These are phyloP conservation scores for Xylaria scruposa DNA, from an alignment of 495 filamentous ascomycete genomes.

Conservation along the genomic window DNA sequence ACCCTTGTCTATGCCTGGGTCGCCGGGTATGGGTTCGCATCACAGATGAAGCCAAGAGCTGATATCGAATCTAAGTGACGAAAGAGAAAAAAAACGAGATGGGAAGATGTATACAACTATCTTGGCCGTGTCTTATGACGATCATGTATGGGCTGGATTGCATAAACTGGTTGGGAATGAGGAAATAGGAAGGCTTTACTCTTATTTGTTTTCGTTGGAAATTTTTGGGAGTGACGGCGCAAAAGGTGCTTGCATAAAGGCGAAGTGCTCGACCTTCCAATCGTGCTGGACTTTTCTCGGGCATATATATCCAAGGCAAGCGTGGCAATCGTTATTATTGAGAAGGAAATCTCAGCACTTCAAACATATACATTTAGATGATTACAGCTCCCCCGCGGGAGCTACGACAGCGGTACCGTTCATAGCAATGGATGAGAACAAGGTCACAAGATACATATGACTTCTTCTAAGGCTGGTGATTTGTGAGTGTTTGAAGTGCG, in stretches of 20 bases:
- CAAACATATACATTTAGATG: slow-evolving; percentile 26
- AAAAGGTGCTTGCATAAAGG: slow-evolving; percentile 34
- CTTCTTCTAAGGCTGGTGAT: neutral
- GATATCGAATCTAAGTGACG: slow-evolving; percentile 6
- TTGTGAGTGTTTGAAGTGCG: neutral
- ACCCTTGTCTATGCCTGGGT: slow-evolving; percentile 71
- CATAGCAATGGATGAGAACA: slow-evolving; percentile 14
- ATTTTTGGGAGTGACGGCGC: slow-evolving; percentile 30
- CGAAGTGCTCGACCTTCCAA: slow-evolving; percentile 39
- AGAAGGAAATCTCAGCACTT: slow-evolving; percentile 22
- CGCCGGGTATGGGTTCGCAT: slow-evolving; percentile 57
- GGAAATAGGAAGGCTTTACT: slow-evolving; percentile 9
- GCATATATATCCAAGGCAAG: slow-evolving; percentile 37
- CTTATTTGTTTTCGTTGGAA: slow-evolving; percentile 8
- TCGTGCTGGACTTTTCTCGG: slow-evolving; percentile 28
- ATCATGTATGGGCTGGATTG: slow-evolving; percentile 27
- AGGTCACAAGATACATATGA: neutral
- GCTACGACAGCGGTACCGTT: slow-evolving; percentile 11
- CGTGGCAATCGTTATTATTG: slow-evolving; percentile 24
- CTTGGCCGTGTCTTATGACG: slow-evolving; percentile 5
- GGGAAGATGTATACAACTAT: slow-evolving; percentile 23
- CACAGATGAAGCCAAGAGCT: slow-evolving; percentile 26
- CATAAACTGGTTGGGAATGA: slow-evolving; percentile 24
- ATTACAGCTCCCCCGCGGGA: slow-evolving; percentile 25
- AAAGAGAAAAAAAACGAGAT: slow-evolving; percentile 6